phyloP scores from a whole-genome alignment of 129 eudicot species.

The Flaveria brownii region DNA sequence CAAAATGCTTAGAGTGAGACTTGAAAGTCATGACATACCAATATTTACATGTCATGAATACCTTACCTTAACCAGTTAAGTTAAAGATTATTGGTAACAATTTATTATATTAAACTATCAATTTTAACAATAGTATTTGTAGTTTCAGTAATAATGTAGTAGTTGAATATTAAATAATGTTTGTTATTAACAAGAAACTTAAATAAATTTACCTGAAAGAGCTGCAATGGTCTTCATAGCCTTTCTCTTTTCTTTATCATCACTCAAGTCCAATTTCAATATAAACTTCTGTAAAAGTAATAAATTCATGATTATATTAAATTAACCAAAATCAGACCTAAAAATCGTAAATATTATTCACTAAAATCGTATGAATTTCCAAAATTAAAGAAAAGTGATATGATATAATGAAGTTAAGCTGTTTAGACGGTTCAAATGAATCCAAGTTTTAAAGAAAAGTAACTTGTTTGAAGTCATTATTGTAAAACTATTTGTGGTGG shows the following conservation, averaged over 20 bases:
- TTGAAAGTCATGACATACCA: no score
- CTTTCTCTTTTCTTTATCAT: slow-evolving; percentile 50
- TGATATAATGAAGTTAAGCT: background rate
- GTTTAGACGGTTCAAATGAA: background rate
- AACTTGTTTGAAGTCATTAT: background rate
- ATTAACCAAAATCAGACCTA: background rate
- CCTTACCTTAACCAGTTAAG: no score
- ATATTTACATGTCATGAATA: no score
- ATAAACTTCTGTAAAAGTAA: slow-evolving; percentile 33
- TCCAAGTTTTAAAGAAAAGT: background rate
- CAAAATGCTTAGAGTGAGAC: no score
- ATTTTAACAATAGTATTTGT: slow-evolving; percentile 6
- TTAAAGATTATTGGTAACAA: background rate
- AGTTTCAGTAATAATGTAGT: background rate
- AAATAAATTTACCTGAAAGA: slow-evolving; percentile 33
- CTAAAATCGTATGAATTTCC: background rate
- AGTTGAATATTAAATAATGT: background rate
- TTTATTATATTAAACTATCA: background rate
- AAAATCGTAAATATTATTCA: background rate
- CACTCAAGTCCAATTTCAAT: slow-evolving; percentile 43
- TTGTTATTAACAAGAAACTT: background rate
- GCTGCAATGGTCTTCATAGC: slow-evolving; percentile 53
- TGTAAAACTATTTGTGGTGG: background rate
- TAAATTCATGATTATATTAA: background rate
- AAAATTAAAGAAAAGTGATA: background rate